Evolutionary conservation across 345 rosid genomes (phyloP), one percentile per base, ranked within the genome.

Genomic region (Pelargonium nanum): DNA sequence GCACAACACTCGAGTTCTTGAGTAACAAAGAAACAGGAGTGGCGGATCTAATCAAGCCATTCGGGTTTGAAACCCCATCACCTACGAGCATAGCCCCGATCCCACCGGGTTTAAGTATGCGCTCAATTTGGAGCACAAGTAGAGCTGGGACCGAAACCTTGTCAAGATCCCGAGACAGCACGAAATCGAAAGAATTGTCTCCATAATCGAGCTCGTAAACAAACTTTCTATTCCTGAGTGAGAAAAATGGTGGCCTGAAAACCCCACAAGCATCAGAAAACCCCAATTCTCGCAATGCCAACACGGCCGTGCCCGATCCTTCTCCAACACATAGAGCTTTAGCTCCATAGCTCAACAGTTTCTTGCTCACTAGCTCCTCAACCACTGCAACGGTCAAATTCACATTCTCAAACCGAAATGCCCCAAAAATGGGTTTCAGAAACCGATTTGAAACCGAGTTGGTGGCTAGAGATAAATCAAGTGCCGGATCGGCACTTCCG

Each of bases 71-170:
- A 19, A 79, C 74, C 51, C 68, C 61, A 44, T 55, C 69, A 22
- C 80, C 70, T 4, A 86, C 81, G 61, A 92, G 95, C 81, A 89
- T 74, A 32, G 93, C 93, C 24, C 93, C 96, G 7, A 76, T 70
- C 55, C 95, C 98, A 21, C 89, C 86, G 0, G 89, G 96, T 53
- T 53, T 78, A 60, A 89, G 84, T 22, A 92, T 72, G 5, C 96
- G 96, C 76, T 89, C 98, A 16, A 84, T 80, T 74, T 89, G 96
- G 15, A 85, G 83, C 72, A 92, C 91, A 16, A 89, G 85, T 6
- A 84, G 61, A 1, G 88, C 95, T 70, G 95, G 91, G 64, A 83
- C 91, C 7, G 85, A 70, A 54, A 82, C 78, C 45, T 70, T 77
- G 22, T 86, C 84, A 9, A 81, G 64, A 70, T 82, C 87, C 77